These are phyloP conservation scores for Kondoa malvinella DNA, from an alignment of 768 basidiomycete species.

Conservation along the genomic window DNA sequence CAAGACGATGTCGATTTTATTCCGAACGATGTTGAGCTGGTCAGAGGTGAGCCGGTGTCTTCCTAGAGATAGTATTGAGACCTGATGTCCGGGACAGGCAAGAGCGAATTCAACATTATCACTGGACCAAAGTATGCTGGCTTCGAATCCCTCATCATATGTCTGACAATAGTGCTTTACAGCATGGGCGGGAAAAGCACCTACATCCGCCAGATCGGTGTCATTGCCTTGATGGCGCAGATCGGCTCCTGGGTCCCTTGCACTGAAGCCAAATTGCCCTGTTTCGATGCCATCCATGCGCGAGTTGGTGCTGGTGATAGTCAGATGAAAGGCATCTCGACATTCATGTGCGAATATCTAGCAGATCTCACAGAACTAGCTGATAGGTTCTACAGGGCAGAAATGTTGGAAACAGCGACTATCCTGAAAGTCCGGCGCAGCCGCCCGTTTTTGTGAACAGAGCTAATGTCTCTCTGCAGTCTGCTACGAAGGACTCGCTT, in stretches of 20 bases:
- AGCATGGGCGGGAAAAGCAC: constrained; percentile 94
- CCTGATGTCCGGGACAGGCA: constrained; percentile 9
- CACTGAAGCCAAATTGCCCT: constrained; percentile 61
- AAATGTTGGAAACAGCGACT: constrained; percentile 96
- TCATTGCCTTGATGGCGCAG: constrained; percentile 93
- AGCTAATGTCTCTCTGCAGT: constrained; percentile 36
- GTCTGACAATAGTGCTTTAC: background rate
- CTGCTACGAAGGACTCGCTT: constrained; percentile 76
- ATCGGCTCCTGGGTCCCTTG: constrained; percentile 91
- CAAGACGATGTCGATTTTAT: constrained; percentile 93
- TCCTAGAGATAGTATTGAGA: background rate
- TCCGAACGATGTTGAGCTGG: constrained; percentile 86
- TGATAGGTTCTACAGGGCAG: too few relatives aligned
- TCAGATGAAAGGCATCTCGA: constrained; percentile 91
- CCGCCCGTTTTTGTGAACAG: constrained; percentile 4
- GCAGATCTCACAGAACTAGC: too few relatives aligned
- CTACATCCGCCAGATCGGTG: constrained; percentile 85
- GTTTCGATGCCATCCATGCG: constrained; percentile 90
- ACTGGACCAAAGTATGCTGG: constrained; percentile 64
- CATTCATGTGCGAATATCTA: too few relatives aligned
- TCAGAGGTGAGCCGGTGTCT: constrained; percentile 16
- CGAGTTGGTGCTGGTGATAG: constrained; percentile 95
- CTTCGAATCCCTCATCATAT: background rate
- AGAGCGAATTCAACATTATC: constrained; percentile 73
- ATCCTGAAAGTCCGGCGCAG: constrained; percentile 54